Percentiles rank a stretch among this genome's conserved stretches.
Conservation (phyloP, 257 asterid genomes). For the Fraxinus cuspidata region DNA sequence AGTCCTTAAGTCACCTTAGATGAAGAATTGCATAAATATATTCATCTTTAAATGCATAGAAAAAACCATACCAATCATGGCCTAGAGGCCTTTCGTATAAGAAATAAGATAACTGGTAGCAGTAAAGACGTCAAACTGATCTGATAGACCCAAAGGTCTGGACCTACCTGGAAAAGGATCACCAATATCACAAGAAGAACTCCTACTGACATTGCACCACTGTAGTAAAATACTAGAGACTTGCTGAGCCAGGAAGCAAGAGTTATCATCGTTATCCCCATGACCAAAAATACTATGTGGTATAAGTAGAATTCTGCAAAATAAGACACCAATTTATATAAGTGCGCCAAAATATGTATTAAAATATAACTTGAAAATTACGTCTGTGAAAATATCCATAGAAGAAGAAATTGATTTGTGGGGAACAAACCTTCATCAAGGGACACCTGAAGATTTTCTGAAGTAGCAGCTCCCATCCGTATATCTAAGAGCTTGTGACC, state of each 20-base stretch:
- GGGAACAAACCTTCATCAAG: conserved; percentile 73
- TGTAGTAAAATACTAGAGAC: conserved; percentile 74
- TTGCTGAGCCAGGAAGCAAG: conserved; percentile 75
- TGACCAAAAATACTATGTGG: conserved; percentile 63
- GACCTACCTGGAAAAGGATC: conserved; percentile 83
- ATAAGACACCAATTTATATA: conserved; percentile 3
- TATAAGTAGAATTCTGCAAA: conserved; percentile 67
- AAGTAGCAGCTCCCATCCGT: conserved; percentile 51
- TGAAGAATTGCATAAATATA: conserved; percentile 4
- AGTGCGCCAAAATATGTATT: conserved; percentile 13
- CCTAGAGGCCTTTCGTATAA: conserved; percentile 10
- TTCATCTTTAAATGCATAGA: neutral
- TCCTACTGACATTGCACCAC: conserved; percentile 83
- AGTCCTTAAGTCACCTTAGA: conserved; percentile 10
- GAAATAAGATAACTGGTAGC: conserved; percentile 3
- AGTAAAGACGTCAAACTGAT: neutral
- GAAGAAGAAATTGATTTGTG: conserved; percentile 6
- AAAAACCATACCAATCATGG: neutral
- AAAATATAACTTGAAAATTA: conserved; percentile 1
- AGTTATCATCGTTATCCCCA: conserved; percentile 59
- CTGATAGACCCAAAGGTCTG: conserved; percentile 1
- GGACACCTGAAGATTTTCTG: conserved; percentile 65
- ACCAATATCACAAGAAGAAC: conserved; percentile 72
- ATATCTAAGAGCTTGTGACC: conserved; percentile 78
- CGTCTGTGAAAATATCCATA: neutral